Evolutionary conservation across 495 filamentous ascomycete genomes (phyloP).

Genomic region (Apodospora peruviana): DNA sequence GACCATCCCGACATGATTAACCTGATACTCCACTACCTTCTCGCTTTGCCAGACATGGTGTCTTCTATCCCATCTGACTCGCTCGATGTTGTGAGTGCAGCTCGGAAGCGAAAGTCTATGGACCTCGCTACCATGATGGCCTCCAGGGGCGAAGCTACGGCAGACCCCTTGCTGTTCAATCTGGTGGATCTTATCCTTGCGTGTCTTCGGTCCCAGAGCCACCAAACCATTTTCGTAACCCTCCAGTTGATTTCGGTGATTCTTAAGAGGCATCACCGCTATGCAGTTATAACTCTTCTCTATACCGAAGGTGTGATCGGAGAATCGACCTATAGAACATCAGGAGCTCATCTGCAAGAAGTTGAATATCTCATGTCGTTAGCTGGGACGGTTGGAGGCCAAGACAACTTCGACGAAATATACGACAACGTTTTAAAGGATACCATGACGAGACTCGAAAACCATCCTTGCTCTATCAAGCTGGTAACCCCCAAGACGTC

Average conservation of each 20-base stretch:
- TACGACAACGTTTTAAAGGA: conserved; percentile 84
- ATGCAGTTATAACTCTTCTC: conserved; percentile 71
- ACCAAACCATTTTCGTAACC: conserved; percentile 84
- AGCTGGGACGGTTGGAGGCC: conserved; percentile 64
- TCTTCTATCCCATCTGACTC: conserved; percentile 19
- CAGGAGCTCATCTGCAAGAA: conserved; percentile 76
- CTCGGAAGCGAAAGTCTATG: conserved; percentile 80
- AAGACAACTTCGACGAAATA: conserved; percentile 66
- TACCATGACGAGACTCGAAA: conserved; percentile 69
- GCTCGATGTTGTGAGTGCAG: conserved; percentile 45
- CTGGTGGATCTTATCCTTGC: conserved; percentile 84
- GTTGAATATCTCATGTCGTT: conserved; percentile 67
- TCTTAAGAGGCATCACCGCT: conserved; percentile 78
- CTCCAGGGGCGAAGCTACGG: conserved; percentile 59
- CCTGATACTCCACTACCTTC: conserved; percentile 86
- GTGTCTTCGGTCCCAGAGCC: conserved; percentile 76
- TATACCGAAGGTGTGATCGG: conserved; percentile 53
- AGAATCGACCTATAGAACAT: conserved; percentile 53
- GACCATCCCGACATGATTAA: conserved; percentile 90
- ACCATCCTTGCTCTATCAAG: conserved; percentile 64
- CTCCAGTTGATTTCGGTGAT: conserved; percentile 79
- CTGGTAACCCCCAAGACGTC: conserved; percentile 50
- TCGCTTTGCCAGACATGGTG: conserved; percentile 62
- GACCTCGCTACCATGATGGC: conserved; percentile 75
- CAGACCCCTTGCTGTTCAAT: conserved; percentile 86